Conservation (phyloP, 2,329 filamentous ascomycete genomes). For the Paecilomyces variotii region DNA sequence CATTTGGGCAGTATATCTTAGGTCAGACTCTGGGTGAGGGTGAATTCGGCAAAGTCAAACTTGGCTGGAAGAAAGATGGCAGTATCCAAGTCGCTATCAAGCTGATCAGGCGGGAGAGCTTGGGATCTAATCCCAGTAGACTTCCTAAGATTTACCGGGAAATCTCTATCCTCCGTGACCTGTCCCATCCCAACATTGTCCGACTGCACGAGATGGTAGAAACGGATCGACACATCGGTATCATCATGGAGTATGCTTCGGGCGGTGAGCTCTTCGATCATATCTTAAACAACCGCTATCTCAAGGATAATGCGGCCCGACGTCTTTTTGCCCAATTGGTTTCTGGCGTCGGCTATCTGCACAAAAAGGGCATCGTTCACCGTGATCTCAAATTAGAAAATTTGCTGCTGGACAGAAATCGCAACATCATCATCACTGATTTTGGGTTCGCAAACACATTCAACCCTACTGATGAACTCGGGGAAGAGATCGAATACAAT, state of each 20-base stretch:
- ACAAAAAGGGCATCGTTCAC: conserved; percentile 98
- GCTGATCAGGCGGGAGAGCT: conserved; percentile 82
- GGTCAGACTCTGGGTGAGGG: conserved; percentile 95
- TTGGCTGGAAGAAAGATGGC: conserved; percentile 95
- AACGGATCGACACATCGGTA: conserved; percentile 93
- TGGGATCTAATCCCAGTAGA: conserved; percentile 80
- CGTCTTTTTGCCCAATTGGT: conserved; percentile 91
- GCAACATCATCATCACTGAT: conserved; percentile 99
- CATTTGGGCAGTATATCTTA: conserved; percentile 91
- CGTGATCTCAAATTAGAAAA: conserved; percentile 96
- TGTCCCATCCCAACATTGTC: conserved; percentile 95
- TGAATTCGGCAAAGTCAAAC: conserved; percentile 97
- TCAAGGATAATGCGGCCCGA: conserved; percentile 87
- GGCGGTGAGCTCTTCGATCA: conserved; percentile 97
- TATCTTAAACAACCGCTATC: conserved; percentile 90
- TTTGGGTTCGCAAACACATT: conserved; percentile 99
- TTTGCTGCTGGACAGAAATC: conserved; percentile 84
- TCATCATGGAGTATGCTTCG: conserved; percentile 96
- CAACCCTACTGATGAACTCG: conserved; percentile 76
- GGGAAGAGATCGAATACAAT: conserved; percentile 82
- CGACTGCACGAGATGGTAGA: conserved; percentile 97
- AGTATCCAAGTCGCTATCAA: conserved; percentile 96
- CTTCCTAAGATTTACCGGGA: conserved; percentile 96
- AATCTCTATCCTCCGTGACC: conserved; percentile 78
- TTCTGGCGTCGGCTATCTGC: conserved; percentile 91